phyloP scores from a whole-genome alignment of 2,329 filamentous ascomycete species.

The Penicillium janthinellum region DNA sequence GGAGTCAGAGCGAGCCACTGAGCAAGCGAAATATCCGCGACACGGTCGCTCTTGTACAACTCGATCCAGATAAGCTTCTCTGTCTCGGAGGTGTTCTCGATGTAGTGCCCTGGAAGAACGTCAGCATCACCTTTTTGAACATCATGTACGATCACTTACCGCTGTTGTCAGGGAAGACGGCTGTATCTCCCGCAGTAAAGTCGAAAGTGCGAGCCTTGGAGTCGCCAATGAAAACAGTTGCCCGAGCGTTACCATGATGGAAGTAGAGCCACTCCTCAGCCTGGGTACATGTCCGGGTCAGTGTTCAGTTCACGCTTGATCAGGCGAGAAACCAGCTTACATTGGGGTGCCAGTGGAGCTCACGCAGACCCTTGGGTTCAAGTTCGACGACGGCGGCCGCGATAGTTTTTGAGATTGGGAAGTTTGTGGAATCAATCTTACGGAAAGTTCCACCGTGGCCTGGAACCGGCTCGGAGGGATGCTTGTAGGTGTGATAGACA shows the following conservation, averaged over 20 bases:
- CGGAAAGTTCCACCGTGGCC: conserved; percentile 64
- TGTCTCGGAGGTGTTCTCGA: conserved; percentile 66
- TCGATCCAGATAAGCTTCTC: conserved; percentile 69
- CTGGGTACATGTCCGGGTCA: conserved; percentile 36
- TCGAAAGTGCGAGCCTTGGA: conserved; percentile 66
- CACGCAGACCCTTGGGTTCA: conserved; percentile 63
- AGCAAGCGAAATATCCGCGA: conserved; percentile 66
- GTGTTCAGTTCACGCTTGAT: not conserved
- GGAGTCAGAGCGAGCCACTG: conserved; percentile 72
- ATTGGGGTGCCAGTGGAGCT: conserved; percentile 72
- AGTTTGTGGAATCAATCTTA: conserved; percentile 68
- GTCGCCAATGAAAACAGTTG: conserved; percentile 66
- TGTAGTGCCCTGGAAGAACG: conserved; percentile 58
- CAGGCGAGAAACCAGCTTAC: conserved; percentile 41
- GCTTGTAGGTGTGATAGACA: conserved; percentile 61
- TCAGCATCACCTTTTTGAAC: not conserved
- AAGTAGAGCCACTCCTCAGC: conserved; percentile 74
- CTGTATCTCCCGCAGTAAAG: conserved; percentile 67
- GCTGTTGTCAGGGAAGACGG: conserved; percentile 66
- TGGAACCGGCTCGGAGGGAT: conserved; percentile 59
- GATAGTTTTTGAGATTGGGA: conserved; percentile 66
- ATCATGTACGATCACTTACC: conserved; percentile 27
- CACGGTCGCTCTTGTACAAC: conserved; percentile 68
- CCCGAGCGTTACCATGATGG: conserved; percentile 62
- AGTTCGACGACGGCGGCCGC: conserved; percentile 66